Base-by-base conservation (phyloP, 1,139 yeast species). In the Magnusiomyces sp. region DNA sequence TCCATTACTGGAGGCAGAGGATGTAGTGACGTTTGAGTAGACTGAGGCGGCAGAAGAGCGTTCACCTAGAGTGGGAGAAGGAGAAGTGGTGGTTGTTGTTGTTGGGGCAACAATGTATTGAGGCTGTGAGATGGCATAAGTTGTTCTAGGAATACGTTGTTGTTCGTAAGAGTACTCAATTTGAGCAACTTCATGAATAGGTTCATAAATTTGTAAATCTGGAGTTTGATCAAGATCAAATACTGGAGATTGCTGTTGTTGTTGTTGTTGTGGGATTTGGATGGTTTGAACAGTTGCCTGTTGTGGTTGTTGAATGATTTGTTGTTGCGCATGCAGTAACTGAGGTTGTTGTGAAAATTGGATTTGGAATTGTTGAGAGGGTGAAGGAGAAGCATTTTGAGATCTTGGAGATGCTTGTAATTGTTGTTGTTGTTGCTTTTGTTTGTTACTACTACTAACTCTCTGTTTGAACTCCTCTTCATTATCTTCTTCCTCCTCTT, bases 21-120 rank as follows among this genome's bases (percentile, higher is more conserved):
- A 48, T 31, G 45, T 34, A 34, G 48, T 48, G 34, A 46, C 39
- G 34, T 43, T 29, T 11, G 53, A 48, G 44, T 48, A 51, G 11
- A 51, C 37, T 7, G 53, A 51, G 27, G 49, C 53, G 5, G 47
- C 49, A 10, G 53, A 51, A n/a, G 51, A 48, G n/a, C n/a, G n/a
- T n/a, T n/a, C n/a, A n/a, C n/a, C n/a, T n/a, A n/a, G n/a, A 7
- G 38, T 19, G n/a, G 17, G 17, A 4, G n/a, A 34, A 17, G 33
- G 19, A 9, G n/a, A 11, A n/a, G 17, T 33, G 14, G 38, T 40
- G 34, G 23, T 34, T 29, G 31, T 45, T 37, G 19, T 29, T 10
- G 19, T 40, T 39, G 19, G 11, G n/a, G 36, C 16, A 20, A 48
- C 34, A 20, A 14, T 36, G 14, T 39, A 45, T 10, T 40, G 23